Evolutionary conservation across 352 stramenopile genomes (phyloP), one percentile per base, ranked within the genome.

Genomic region (Globisporangium nagaii): DNA sequence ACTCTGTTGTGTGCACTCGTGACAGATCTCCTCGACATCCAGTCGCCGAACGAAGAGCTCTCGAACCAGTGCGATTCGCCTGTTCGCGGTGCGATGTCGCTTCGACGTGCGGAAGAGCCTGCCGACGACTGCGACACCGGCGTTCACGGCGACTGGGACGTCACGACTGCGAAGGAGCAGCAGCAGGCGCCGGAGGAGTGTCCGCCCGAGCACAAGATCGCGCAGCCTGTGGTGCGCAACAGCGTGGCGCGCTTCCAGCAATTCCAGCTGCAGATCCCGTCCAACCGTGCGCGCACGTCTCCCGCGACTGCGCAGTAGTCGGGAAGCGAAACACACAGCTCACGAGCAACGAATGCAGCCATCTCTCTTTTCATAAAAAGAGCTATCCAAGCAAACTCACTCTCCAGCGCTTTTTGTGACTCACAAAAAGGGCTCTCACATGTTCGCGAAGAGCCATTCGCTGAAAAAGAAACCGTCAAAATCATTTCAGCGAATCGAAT

Each of bases 51-150:
- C 39, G 32, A 53, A 9, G 50, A 50, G 31, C 42, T 65, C 22
- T 86, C 75, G 13, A 88, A 88, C 58, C 77, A 86, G 36, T 75
- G 62, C 40, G 72, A 84, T 35, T 77, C 72, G 6, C 64, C 62
- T 42, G 15, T 51, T 20, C 55, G 30, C 28, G 15, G 20, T 19
- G 11, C 24, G 3, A n/a, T 32, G 0, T 31, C 48, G 15, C n/a
- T 28, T n/a, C 28, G 30, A 13, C 13, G 7, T 36, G 56, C 25
- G 15, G 52, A 52, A 3, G 44, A 53, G 28, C 36, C n/a, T 1
- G 44, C 43, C 30, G 34, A 37, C 17, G 28, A 22, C 9, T 3
- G 48, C 10, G n/a, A n/a, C n/a, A n/a, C n/a, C n/a, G 48, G 10
- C 15, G n/a, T 37, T 11, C 48, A 42, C 25, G 39, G 52, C 30